Conservation (phyloP, 441 rosid species). For the Populus hybrid region DNA sequence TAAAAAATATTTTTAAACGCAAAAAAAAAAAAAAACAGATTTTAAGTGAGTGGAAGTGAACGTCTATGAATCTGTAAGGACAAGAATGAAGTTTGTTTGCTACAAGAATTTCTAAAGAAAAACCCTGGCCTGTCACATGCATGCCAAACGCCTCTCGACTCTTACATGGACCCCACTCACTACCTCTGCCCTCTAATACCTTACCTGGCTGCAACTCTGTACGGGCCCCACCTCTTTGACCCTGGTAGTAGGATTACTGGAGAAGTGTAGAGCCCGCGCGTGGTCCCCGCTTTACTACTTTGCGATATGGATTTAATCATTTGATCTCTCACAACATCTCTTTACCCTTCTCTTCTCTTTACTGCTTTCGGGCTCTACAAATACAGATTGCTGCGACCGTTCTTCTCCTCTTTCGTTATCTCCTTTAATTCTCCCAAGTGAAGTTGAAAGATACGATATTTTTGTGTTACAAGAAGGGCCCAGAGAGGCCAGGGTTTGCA, state of each 20-base stretch:
- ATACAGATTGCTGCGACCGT: not conserved
- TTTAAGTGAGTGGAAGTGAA: no score
- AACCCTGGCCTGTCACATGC: no score
- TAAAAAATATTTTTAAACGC: no score
- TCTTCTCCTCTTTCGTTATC: not conserved
- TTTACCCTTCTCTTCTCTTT: not conserved
- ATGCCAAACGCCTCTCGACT: not conserved
- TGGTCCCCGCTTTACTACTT: slow-evolving; percentile 6
- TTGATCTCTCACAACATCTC: not conserved
- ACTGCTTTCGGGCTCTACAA: slow-evolving; percentile 3
- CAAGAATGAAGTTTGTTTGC: not conserved
- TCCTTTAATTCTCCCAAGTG: no score
- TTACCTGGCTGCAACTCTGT: slow-evolving; percentile 12
- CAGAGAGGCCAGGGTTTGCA: not conserved
- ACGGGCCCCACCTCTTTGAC: slow-evolving; percentile 13
- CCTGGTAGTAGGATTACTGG: not conserved
- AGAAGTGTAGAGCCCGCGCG: slow-evolving; percentile 9
- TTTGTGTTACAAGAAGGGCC: no score
- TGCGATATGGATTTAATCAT: not conserved
- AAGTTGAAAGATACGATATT: no score
- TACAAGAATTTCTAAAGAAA: not conserved
- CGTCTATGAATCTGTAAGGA: no score
- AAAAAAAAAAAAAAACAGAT: no score
- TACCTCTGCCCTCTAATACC: slow-evolving; percentile 4
- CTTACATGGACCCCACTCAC: slow-evolving; percentile 38